A percentile compares a stretch with the other conserved stretches of the same genome.
Conservation (phyloP, 495 filamentous ascomycete species). For the Neurospora intermedia region DNA sequence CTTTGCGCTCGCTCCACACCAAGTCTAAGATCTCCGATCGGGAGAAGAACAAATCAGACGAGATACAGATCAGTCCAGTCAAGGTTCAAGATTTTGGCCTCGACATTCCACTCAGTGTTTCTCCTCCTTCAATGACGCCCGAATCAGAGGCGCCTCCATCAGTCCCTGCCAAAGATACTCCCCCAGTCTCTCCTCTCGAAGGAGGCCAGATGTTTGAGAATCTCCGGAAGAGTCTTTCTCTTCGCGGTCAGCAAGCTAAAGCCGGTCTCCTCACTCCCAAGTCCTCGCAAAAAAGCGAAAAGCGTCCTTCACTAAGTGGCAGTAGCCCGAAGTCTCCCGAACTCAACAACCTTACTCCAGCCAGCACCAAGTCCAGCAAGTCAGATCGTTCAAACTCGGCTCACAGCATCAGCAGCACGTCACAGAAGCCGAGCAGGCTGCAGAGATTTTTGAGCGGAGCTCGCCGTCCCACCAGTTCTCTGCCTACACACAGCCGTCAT, state of each 20-base stretch:
- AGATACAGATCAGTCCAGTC: slow-evolving; percentile 5
- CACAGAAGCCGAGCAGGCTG: slow-evolving; percentile 27
- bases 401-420: slow-evolving; percentile 23
- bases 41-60: not conserved
- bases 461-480: slow-evolving; percentile 14
- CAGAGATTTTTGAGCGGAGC: slow-evolving; percentile 30
- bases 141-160: slow-evolving; percentile 18
- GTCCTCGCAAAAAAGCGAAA: not conserved
- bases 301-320: not conserved
- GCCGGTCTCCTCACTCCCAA: not conserved
- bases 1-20: slow-evolving; percentile 33
- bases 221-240: slow-evolving; percentile 1
- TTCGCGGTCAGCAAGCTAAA: not conserved
- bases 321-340: slow-evolving; percentile 12
- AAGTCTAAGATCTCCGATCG: slow-evolving; percentile 6
- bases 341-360: slow-evolving; percentile 13
- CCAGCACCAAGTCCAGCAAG: slow-evolving; percentile 14
- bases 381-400: slow-evolving; percentile 20
- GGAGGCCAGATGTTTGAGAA: not conserved
- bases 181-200: not conserved
- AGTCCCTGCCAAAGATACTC: slow-evolving; percentile 21
- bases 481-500: slow-evolving; percentile 22
- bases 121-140: slow-evolving; percentile 1
- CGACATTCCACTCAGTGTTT: not conserved
- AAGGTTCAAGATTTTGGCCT: slow-evolving; percentile 1